Evolutionary conservation across 1,139 yeast genomes (phyloP), one percentile per base, ranked within the genome.

Genomic region (Candida pseudoviswanathii): DNA sequence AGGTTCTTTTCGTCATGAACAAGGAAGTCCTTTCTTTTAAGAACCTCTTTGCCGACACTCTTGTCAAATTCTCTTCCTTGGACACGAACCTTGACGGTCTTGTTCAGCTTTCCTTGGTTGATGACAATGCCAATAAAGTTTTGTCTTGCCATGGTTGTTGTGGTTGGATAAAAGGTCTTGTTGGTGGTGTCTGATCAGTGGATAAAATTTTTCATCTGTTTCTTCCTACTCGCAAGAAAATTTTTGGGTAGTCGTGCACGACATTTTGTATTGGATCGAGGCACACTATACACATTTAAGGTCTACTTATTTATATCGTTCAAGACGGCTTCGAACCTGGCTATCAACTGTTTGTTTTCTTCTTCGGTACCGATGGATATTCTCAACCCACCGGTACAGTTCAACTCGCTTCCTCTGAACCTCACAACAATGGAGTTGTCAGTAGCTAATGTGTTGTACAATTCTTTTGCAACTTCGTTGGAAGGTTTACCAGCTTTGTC

Each of bases 71-170:
- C 75, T 60, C 80, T 84, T 41, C 81, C 82, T 65, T 87, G 88
- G 41, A 94, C 94, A 53, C 97, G 82, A 54, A 94, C 98, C 74
- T 91, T 92, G 57, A 94, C 92, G 55, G 98, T 92, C 76, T 94
- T 94, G 69, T 81, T 80, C 97, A 92, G 92, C 67, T 90, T 90
- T 43, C 98, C 98, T 66, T 91, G 97, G 50, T 97, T 89, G 38
- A 90, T 85, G 59, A 94, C 98, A 67, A 90, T 84, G 48, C 99
- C 99, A 48, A 90, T 76, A 64, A 92, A 89, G 66, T 89, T 90
- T 61, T 89, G 96, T 70, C 90, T 85, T 51, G 94, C 91, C 96
- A 89, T 91, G 22, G 24, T 44, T 43, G 27, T 5, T 30, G n/a
- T 26, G 27, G 34, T n/a, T 11, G 8, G 24, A 33, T n/a, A 32